Evolutionary conservation across 495 filamentous ascomycete genomes (phyloP).

Genomic region (Pseudotulostoma volvatum): DNA sequence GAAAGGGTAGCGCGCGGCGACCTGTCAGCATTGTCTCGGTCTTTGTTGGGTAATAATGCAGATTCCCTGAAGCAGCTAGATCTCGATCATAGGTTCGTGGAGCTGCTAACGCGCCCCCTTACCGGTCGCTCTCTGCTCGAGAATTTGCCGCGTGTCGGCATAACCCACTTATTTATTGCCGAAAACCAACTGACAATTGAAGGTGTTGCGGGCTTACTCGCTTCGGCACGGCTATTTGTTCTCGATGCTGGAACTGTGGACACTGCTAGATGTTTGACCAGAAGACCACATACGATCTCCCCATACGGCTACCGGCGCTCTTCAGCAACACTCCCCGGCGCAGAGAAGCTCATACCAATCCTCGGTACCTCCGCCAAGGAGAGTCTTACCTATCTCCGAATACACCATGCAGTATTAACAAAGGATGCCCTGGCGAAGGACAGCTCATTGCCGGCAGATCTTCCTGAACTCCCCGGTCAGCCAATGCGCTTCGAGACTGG

Average conservation of each 20-base stretch:
- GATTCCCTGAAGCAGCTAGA: constrained; percentile 21
- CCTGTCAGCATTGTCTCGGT: constrained; percentile 3
- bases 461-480: constrained; percentile 20
- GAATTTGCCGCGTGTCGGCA: constrained; percentile 32
- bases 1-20: not conserved
- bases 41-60: constrained; percentile 8
- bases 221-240: constrained; percentile 33
- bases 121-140: constrained; percentile 37
- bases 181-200: constrained; percentile 43
- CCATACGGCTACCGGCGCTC: constrained; percentile 7
- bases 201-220: constrained; percentile 36
- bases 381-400: constrained; percentile 35
- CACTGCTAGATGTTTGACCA: constrained; percentile 17
- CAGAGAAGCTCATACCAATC: constrained; percentile 38
- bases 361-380: constrained; percentile 29
- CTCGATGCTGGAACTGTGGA: constrained; percentile 35
- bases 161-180: constrained; percentile 44
- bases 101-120: constrained; percentile 31
- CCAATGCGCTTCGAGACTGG: constrained; percentile 11
- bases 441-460: constrained; percentile 7
- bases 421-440: constrained; percentile 25
- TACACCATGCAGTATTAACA: constrained; percentile 41
- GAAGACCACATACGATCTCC: constrained; percentile 5
- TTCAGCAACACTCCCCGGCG: constrained; percentile 23
- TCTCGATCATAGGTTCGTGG: constrained; percentile 34